Evolutionary conservation across 345 rosid species (phyloP).

Genomic region (Camelina laxa): DNA sequence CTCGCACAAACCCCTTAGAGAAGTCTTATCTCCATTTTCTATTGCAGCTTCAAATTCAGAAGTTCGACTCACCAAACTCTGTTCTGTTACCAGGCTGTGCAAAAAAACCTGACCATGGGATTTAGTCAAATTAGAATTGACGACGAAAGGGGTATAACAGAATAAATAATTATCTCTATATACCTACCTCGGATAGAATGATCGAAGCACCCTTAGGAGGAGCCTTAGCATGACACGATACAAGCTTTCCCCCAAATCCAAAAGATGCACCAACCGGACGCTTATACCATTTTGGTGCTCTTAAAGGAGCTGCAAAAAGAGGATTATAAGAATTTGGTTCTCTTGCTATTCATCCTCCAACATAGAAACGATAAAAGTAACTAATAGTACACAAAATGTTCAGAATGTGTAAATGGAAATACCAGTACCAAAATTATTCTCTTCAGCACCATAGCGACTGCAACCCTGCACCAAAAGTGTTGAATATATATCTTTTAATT

Average conservation of each 20-base stretch:
- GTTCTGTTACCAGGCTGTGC: conserved; percentile 83
- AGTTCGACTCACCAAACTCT: conserved; percentile 74
- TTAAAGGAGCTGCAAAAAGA: conserved; percentile 57
- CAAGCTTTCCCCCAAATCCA: conserved; percentile 98
- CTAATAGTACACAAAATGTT: conserved; percentile 14
- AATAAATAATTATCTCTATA: conserved; percentile 15
- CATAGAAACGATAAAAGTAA: conserved; percentile 15
- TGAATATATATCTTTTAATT: conserved; percentile 25
- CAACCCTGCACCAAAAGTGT: conserved; percentile 71
- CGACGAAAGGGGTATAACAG: conserved; percentile 4
- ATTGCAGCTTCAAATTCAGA: conserved; percentile 91
- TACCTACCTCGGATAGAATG: conserved; percentile 69
- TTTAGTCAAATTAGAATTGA: conserved; percentile 26
- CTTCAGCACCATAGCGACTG: conserved; percentile 61
- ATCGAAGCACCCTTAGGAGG: conserved; percentile 50
- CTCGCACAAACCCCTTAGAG: conserved; percentile 78
- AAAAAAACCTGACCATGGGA: conserved; percentile 64
- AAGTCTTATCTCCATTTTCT: conserved; percentile 79
- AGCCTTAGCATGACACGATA: conserved; percentile 66
- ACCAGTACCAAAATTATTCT: conserved; percentile 71
- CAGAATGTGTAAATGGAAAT: conserved; percentile 33
- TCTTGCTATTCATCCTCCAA: conserved; percentile 23
- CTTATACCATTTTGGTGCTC: conserved; percentile 98
- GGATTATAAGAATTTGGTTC: conserved; percentile 21
- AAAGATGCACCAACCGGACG: conserved; percentile 92